Evolutionary conservation across 306 rosid species (phyloP).

Genomic region (Cucumis cinereus): DNA sequence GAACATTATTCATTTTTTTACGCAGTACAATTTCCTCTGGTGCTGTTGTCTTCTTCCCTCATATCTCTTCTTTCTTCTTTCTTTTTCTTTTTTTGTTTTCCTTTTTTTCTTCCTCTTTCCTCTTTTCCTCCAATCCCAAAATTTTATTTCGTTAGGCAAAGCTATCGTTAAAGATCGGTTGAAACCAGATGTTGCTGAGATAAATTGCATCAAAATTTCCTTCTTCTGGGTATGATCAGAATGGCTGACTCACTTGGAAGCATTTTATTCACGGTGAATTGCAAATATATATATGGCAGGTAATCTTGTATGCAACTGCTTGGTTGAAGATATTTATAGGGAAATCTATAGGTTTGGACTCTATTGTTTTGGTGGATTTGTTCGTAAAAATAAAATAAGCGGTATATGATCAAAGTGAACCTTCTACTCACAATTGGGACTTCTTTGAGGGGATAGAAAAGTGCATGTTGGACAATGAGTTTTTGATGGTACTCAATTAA

Average conservation of each 20-base stretch:
- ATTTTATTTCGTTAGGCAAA: conserved; percentile 57
- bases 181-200: conserved; percentile 74
- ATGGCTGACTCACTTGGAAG: conserved; percentile 41
- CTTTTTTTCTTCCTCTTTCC: background rate
- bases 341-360: background rate
- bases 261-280: conserved; percentile 47
- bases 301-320: conserved; percentile 39
- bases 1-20: background rate
- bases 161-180: conserved; percentile 47
- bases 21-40: conserved; percentile 8
- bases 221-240: conserved; percentile 45
- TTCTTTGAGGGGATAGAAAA: background rate
- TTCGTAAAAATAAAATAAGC: background rate
- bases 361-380: background rate
- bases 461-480: background rate
- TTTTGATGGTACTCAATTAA: background rate
- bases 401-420: background rate
- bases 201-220: conserved; percentile 46
- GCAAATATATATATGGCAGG: conserved; percentile 52
- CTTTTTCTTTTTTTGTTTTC: background rate
- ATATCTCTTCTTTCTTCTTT: conserved; percentile 23
- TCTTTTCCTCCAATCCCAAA: conserved; percentile 23
- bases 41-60: conserved; percentile 40
- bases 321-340: conserved; percentile 11
- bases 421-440: background rate